A percentile compares a stretch with the other conserved stretches of the same genome.
Evolutionary conservation across 192 early-diverging fungal genomes (phyloP).

Genomic region (Haplosporangium gracile): DNA sequence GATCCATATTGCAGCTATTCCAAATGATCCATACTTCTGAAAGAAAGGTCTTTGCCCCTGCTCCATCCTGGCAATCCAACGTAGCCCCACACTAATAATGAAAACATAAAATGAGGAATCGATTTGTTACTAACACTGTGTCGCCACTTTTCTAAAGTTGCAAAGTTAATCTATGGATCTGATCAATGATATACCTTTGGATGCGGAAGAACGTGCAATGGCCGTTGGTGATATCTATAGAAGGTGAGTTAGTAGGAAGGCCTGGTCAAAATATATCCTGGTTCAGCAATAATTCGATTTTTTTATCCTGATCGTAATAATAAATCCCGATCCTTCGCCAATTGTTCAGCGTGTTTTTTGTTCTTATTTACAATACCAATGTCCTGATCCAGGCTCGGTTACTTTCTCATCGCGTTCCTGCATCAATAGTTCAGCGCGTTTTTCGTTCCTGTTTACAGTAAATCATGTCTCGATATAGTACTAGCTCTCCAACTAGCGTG

Average conservation of each 20-base stretch:
- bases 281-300: background rate
- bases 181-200: conserved; percentile 17
- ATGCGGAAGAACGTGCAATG: conserved; percentile 30
- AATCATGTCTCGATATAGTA: background rate
- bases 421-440: too few relatives aligned
- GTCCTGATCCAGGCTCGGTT: too few relatives aligned
- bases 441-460: background rate
- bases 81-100: conserved; percentile 29
- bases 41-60: background rate
- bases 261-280: background rate
- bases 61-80: conserved; percentile 17
- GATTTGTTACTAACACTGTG: background rate
- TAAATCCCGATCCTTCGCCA: too few relatives aligned
- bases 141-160: too few relatives aligned
- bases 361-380: too few relatives aligned
- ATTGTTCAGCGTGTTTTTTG: too few relatives aligned
- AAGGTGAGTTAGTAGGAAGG: too few relatives aligned
- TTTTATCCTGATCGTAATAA: too few relatives aligned
- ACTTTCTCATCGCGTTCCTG: too few relatives aligned
- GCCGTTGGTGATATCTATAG: conserved; percentile 26
- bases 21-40: conserved; percentile 12
- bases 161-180: too few relatives aligned
- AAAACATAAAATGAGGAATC: background rate
- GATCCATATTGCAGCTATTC: background rate
- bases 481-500: background rate